Evolutionary conservation across 306 rosid species (phyloP).

Genomic region (Hippophae gyantsensis): DNA sequence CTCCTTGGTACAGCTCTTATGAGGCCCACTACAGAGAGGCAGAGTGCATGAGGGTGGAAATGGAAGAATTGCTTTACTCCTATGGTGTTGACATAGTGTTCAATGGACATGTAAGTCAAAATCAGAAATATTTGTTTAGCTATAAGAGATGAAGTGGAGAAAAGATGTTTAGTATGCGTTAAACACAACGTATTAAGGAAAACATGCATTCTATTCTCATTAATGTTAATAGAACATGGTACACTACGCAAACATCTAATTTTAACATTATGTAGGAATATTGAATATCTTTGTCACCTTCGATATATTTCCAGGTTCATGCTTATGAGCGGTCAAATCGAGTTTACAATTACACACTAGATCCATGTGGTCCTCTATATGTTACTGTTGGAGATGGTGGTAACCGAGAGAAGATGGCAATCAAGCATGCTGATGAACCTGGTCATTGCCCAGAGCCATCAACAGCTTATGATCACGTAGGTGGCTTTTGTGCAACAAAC

Average conservation of each 20-base stretch:
- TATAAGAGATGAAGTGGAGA: too few species aligned
- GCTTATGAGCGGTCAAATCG: slow-evolving; percentile 88
- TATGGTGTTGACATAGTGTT: slow-evolving; percentile 68
- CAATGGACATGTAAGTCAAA: slow-evolving; percentile 66
- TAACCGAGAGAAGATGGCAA: slow-evolving; percentile 78
- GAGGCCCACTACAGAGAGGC: slow-evolving; percentile 71
- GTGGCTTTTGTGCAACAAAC: slow-evolving; percentile 54
- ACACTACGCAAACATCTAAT: neutral
- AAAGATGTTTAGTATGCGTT: too few species aligned
- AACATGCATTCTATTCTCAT: too few species aligned
- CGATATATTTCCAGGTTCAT: slow-evolving; percentile 49
- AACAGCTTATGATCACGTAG: slow-evolving; percentile 38
- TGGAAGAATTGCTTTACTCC: slow-evolving; percentile 67
- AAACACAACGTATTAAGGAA: too few species aligned
- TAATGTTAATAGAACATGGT: neutral
- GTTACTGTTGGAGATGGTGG: slow-evolving; percentile 78
- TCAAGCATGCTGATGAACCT: slow-evolving; percentile 44
- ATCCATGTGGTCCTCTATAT: slow-evolving; percentile 74
- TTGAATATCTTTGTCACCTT: slow-evolving; percentile 1
- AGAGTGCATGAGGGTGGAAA: slow-evolving; percentile 68
- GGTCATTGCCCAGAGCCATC: slow-evolving; percentile 56
- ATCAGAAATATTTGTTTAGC: neutral
- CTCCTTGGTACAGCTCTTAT: slow-evolving; percentile 76
- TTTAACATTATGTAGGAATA: neutral
- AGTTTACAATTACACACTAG: slow-evolving; percentile 56